Evolutionary conservation across 768 basidiomycete genomes (phyloP), one percentile per base, ranked within the genome.

Genomic region (Kwoniella sp.): DNA sequence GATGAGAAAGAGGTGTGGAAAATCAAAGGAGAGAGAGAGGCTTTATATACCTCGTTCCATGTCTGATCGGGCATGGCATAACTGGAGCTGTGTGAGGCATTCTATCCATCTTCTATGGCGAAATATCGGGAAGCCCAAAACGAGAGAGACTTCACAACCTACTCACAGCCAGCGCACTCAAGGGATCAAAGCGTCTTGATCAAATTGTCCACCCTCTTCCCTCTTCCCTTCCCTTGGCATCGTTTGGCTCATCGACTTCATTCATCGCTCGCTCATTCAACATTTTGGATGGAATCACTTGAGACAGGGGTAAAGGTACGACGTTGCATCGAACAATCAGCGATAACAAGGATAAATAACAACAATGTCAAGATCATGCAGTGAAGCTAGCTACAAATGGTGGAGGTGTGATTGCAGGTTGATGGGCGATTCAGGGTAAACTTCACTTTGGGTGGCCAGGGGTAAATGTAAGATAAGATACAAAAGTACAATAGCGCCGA

Each of bases 401-500:
- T 45, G 41, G 41, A 45, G 41, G 41, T 45, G 5, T 45, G 41
- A 45, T 45, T 45, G 41, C 41, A 17, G 20, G 8, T 45, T 45
- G 41, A 45, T 45, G 41, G 41, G 41, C 51, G 30, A 45, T 57
- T 57, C 55, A 48, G 38, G 26, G 23, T 41, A 22, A 58, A 45
- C n/a, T 26, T 30, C 8, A 59, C 13, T 8, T n/a, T 34, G 22
- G 29, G 48, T n/a, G 25, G 34, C 47, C 61, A 63, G 61, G 61
- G 61, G 61, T 23, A 63, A 63, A 63, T 63, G 61, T 63, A 8
- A 60, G 58, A 60, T 60, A 60, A 60, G 41, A 34, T 48, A 45
- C 11, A 9, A 13, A 3, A 20, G 15, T 8, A 45, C 51, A 37
- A 30, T 29, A 30, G 4, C 20, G 48, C 15, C 5, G 9, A 1